Conservation (phyloP, 2,329 filamentous ascomycete genomes). For the Aspergillus ustus region DNA sequence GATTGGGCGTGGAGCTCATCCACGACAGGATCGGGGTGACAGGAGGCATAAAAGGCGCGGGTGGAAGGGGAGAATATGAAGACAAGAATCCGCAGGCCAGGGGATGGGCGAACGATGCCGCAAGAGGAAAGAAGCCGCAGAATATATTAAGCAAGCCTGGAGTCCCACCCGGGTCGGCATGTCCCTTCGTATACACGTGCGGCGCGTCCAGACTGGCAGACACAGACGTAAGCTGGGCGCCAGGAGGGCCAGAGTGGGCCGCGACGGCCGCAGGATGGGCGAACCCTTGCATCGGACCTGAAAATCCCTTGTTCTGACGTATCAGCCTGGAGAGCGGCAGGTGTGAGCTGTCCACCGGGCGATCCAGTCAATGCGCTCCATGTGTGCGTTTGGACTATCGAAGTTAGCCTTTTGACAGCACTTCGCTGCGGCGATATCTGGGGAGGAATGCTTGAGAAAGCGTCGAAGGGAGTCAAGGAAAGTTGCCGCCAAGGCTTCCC, state of each 20-base stretch:
- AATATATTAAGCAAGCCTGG: not conserved
- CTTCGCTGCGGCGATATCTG: not conserved
- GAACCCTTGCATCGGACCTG: not conserved
- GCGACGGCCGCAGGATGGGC: not conserved
- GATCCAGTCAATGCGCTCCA: not conserved
- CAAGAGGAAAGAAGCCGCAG: not conserved
- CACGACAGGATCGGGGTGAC: not conserved
- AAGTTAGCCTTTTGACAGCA: too few relatives aligned
- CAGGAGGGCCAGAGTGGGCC: not conserved
- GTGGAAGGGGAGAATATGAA: not conserved
- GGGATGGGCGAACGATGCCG: not conserved
- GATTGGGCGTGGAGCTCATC: not conserved
- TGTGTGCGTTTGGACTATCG: not conserved
- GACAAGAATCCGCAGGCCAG: not conserved
- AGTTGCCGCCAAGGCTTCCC: slow-evolving; percentile 22
- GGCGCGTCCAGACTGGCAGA: not conserved
- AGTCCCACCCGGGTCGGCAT: slow-evolving; percentile 17
- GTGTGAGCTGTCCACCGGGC: not conserved
- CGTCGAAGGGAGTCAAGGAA: not conserved
- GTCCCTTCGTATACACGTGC: slow-evolving; percentile 8
- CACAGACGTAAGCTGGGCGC: not conserved
- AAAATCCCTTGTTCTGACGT: not conserved
- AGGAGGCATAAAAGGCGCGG: not conserved
- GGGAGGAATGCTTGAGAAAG: not conserved
- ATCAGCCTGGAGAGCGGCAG: not conserved